phyloP scores from a whole-genome alignment of 768 basidiomycete genomes.

The Phanerochaete carnosa region DNA sequence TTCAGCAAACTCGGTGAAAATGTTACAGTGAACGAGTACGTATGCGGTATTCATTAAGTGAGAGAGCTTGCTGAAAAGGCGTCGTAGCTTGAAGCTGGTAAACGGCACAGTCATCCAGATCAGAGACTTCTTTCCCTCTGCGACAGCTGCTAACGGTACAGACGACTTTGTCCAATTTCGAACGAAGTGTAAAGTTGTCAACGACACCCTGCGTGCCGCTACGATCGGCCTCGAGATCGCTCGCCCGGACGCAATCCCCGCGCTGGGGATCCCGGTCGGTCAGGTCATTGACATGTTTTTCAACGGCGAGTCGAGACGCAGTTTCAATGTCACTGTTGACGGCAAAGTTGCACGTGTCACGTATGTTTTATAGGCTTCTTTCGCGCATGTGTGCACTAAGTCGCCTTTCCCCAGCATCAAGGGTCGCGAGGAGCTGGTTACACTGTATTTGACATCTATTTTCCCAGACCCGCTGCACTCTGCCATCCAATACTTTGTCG shows the following conservation, averaged over 20 bases:
- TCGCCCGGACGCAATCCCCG: no score
- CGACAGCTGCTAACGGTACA: no score
- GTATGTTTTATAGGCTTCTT: no score
- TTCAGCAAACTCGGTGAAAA: neutral
- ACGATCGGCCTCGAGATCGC: neutral
- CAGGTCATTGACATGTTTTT: no score
- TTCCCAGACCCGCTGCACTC: neutral
- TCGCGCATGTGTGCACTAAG: no score
- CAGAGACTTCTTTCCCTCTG: neutral
- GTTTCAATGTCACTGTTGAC: no score
- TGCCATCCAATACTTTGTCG: neutral
- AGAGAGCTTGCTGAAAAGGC: neutral
- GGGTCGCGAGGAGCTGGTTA: neutral
- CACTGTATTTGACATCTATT: neutral
- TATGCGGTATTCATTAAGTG: neutral
- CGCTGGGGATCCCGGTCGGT: no score
- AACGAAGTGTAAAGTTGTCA: neutral
- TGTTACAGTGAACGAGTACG: neutral
- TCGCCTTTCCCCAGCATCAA: neutral
- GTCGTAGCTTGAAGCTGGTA: neutral
- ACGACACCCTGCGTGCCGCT: neutral
- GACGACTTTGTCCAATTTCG: no score
- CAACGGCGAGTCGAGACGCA: no score
- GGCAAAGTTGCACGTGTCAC: no score
- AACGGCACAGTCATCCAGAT: neutral